A percentile compares a stretch with the other conserved stretches of the same genome.
These are phyloP conservation scores for Yamadazyma siamensis DNA, from an alignment of 1,139 yeast genomes.

Conservation along the genomic window DNA sequence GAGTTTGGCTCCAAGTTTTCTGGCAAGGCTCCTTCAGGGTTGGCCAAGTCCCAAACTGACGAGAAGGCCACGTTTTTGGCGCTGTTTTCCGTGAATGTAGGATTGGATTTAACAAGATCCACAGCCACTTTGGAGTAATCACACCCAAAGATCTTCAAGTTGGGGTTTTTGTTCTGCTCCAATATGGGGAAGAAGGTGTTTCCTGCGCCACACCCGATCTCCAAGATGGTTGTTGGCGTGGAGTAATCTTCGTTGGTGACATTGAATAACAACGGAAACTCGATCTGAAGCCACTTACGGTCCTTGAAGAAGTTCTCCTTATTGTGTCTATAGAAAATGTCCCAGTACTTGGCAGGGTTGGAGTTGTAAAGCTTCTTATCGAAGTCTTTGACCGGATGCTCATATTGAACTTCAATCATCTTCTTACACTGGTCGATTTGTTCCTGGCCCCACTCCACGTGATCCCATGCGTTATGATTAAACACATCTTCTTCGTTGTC, in stretches of 20 bases:
- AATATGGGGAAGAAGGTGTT: conserved; percentile 91
- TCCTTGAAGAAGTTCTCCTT: conserved; percentile 93
- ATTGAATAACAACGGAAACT: conserved; percentile 81
- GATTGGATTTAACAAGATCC: conserved; percentile 68
- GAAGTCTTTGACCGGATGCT: conserved; percentile 79
- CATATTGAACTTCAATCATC: conserved; percentile 71
- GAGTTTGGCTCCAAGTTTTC: conserved; percentile 79
- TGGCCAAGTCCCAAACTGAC: conserved; percentile 94
- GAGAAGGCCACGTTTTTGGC: conserved; percentile 66
- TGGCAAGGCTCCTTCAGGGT: conserved; percentile 70
- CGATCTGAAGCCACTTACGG: conserved; percentile 93
- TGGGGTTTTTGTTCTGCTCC: conserved; percentile 75
- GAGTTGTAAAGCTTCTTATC: conserved; percentile 76
- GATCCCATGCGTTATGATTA: conserved; percentile 96
- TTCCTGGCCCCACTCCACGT: conserved; percentile 96
- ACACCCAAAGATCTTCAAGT: conserved; percentile 74
- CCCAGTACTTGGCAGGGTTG: conserved; percentile 95
- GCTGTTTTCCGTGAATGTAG: conserved; percentile 46
- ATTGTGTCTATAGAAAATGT: conserved; percentile 85
- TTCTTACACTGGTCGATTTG: conserved; percentile 74
- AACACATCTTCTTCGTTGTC: conserved; percentile 78
- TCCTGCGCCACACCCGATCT: conserved; percentile 98
- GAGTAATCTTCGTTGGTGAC: conserved; percentile 65
- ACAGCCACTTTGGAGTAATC: conserved; percentile 92
- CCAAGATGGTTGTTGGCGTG: conserved; percentile 73